These are phyloP conservation scores for Baorangia bicolor DNA, from an alignment of 768 basidiomycete species.

Conservation along the genomic window DNA sequence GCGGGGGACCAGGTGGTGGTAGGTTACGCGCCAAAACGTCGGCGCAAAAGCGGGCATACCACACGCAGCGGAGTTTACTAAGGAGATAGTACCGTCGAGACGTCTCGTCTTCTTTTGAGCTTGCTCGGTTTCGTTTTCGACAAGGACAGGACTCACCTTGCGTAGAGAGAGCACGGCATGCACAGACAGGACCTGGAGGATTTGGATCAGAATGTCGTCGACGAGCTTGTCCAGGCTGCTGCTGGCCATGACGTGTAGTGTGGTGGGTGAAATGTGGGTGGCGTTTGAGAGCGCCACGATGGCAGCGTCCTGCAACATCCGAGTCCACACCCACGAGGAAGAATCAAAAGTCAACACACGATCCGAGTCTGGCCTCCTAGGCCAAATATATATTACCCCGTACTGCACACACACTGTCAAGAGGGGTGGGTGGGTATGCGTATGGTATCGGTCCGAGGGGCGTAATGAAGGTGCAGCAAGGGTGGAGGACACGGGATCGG, in stretches of 20 bases:
- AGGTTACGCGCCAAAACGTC: conserved; percentile 23
- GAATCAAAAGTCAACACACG: neutral
- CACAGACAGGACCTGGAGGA: conserved; percentile 16
- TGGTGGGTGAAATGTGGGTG: neutral
- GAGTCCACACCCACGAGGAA: neutral
- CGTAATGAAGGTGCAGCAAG: neutral
- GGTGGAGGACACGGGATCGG: neutral
- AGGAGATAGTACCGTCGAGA: conserved; percentile 29
- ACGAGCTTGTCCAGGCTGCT: conserved; percentile 24
- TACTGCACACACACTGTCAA: neutral
- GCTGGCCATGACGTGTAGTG: neutral
- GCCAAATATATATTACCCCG: neutral
- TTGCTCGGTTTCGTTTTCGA: neutral
- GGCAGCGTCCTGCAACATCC: neutral
- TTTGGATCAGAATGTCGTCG: conserved; percentile 27
- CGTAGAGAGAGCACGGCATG: conserved; percentile 22
- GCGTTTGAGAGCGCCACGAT: conserved; percentile 4
- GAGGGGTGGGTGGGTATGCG: neutral
- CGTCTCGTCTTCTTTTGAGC: conserved; percentile 17
- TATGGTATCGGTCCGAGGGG: neutral
- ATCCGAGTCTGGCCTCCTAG: neutral
- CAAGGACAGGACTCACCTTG: conserved; percentile 12
- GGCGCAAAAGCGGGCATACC: conserved; percentile 22
- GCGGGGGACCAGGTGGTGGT: conserved; percentile 19
- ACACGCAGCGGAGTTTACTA: conserved; percentile 24